Conservation (phyloP, 169 alveolate species). For the Plasmodium sp. region DNA sequence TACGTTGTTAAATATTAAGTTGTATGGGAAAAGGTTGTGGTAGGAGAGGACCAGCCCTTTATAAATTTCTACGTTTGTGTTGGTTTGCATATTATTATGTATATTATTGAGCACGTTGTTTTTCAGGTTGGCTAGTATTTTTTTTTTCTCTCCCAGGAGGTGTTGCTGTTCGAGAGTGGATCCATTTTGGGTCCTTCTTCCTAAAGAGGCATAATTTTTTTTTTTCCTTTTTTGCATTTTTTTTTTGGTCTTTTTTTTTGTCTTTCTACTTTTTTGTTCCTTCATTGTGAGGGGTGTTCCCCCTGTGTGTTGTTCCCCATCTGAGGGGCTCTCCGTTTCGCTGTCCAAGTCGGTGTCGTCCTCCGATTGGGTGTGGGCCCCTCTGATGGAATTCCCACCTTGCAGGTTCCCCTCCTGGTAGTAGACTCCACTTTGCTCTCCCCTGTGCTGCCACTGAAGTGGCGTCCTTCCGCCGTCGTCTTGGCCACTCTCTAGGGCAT, state of each 20-base stretch:
- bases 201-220: neutral
- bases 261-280: neutral
- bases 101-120: neutral
- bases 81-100: slow-evolving; percentile 11
- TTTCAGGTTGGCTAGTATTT: neutral
- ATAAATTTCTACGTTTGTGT: slow-evolving; percentile 57
- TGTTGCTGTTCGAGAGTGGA: neutral
- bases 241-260: neutral
- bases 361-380: neutral
- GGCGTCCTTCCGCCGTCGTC: neutral
- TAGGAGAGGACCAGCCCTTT: slow-evolving; percentile 47
- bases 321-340: neutral
- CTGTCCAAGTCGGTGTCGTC: neutral
- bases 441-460: neutral
- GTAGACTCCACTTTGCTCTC: neutral
- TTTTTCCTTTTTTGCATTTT: neutral
- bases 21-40: slow-evolving; percentile 74
- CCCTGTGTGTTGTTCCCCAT: neutral
- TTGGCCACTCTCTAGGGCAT: neutral
- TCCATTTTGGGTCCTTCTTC: neutral
- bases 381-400: neutral
- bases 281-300: neutral
- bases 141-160: neutral
- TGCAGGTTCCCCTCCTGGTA: neutral
- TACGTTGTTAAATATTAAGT: slow-evolving; percentile 73